These are phyloP conservation scores for Xylariaceae sp. DNA, from an alignment of 2,329 filamentous ascomycete species.

Conservation along the genomic window DNA sequence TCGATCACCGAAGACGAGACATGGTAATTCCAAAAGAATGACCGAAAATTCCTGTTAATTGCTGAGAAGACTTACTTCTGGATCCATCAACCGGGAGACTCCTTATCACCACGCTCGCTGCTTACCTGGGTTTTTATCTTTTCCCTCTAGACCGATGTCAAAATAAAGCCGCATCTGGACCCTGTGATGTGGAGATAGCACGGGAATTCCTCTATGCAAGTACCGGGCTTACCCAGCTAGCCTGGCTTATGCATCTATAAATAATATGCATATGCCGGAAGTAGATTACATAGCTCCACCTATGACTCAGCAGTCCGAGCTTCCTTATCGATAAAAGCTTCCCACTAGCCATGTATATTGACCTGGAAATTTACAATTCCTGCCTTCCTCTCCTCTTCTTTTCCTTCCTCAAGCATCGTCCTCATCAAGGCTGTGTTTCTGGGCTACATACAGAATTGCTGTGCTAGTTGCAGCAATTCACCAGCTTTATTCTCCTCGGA, in stretches of 20 bases:
- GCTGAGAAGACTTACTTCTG: background rate
- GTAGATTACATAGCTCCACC: no score
- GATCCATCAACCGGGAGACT: background rate
- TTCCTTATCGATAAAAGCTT: slow-evolving; percentile 26
- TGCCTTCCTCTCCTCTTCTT: slow-evolving; percentile 23
- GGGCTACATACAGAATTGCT: slow-evolving; percentile 72
- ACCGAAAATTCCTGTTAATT: background rate
- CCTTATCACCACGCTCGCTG: background rate
- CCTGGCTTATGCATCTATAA: no score
- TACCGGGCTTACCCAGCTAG: no score
- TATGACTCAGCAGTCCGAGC: no score
- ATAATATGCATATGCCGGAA: no score
- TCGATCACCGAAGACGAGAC: slow-evolving; percentile 5
- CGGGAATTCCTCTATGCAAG: background rate
- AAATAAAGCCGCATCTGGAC: slow-evolving; percentile 3
- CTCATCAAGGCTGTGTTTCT: slow-evolving; percentile 92
- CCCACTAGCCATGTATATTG: slow-evolving; percentile 11
- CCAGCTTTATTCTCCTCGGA: slow-evolving; percentile 20
- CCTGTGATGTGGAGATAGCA: background rate
- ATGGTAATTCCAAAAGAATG: background rate
- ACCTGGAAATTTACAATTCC: slow-evolving; percentile 21
- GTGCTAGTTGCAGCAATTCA: slow-evolving; percentile 35
- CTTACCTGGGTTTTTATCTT: background rate
- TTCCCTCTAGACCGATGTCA: background rate
- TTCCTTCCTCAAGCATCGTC: slow-evolving; percentile 63